Evolutionary conservation across 805 yeast species (phyloP), one percentile per base, ranked within the genome.

Genomic region (Yarrowia hollandica): DNA sequence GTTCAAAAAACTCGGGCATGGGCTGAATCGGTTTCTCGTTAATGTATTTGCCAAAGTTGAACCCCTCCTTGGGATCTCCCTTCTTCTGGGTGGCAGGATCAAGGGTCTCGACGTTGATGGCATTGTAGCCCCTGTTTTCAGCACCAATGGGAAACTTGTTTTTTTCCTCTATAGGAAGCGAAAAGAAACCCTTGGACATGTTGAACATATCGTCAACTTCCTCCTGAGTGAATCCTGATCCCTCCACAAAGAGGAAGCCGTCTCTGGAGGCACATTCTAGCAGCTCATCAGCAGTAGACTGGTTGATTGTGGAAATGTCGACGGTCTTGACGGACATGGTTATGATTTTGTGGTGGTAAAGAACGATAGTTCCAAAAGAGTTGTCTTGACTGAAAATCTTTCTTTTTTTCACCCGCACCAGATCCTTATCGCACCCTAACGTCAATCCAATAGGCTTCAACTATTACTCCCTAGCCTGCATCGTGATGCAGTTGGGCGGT

Each of bases 221-320:
- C 7, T 72, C 68, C 61, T 77, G 78, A 1, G 80, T 70, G 66
- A 85, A 82, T n/a, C 77, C 83, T 63, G 84, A 86, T 6, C 90
- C 90, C 64, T 84, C 86, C 5, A 85, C 74, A 60, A 83, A 83
- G 14, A 85, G 71, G 65, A 85, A 85, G 1, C 90, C 90, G 62
- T 83, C 85, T 2, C 79, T 70, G n/a, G 78, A 71, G 10, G 86
- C 86, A 1, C 88, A 88, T 7, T 75, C 72, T 3, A 84, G 74
- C 22, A 86, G 75, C 60, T 77, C 72, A 7, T 74, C 75, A 0
- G 83, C 86, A 0, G 85, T 77, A 6, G 65, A 60, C 21, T 70
- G 68, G 60, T 76, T 68, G 16, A 72, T 63, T 7, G 68, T 63
- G n/a, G 83, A 72, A 23, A 86, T 77, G 64, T 86, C 90, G 26